Evolutionary conservation across 768 basidiomycete species (phyloP).

Genomic region (Collybiopsis confluens): DNA sequence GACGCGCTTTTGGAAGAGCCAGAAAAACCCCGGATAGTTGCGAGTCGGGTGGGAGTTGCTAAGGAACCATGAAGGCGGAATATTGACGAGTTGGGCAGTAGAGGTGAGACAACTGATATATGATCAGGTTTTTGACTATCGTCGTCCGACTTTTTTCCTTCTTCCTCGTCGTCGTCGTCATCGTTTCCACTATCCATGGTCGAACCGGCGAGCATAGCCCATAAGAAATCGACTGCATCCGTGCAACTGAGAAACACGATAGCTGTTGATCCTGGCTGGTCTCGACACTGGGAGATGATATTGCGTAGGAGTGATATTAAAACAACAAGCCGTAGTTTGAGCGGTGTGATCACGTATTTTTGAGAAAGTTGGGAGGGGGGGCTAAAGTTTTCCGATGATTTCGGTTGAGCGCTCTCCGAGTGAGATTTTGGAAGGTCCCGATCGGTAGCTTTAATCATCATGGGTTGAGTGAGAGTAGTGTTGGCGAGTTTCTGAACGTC

Average conservation of each 20-base stretch:
- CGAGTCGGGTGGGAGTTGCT: conserved; percentile 72
- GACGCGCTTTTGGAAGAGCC: conserved; percentile 30
- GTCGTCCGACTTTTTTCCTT: conserved; percentile 20
- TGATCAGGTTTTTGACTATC: conserved; percentile 28
- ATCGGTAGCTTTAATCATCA: conserved; percentile 77
- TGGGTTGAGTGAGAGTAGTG: conserved; percentile 68
- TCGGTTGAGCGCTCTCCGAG: conserved; percentile 11
- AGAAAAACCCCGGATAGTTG: conserved; percentile 82
- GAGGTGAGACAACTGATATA: conserved; percentile 56
- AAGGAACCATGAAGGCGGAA: conserved; percentile 94
- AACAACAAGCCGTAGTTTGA: conserved; percentile 91
- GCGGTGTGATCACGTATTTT: conserved; percentile 84
- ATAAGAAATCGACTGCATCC: conserved; percentile 97
- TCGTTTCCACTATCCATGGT: conserved; percentile 2
- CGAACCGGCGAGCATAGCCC: conserved; percentile 55
- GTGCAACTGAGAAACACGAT: conserved; percentile 97
- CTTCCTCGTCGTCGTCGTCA: background rate
- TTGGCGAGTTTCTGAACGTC: conserved; percentile 94
- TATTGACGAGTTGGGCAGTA: conserved; percentile 78
- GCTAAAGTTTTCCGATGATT: conserved; percentile 63
- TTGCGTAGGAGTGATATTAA: conserved; percentile 83
- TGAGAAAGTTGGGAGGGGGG: conserved; percentile 93
- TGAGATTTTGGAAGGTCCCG: conserved; percentile 23
- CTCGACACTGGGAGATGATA: conserved; percentile 60
- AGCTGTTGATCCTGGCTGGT: conserved; percentile 58